phyloP scores from a whole-genome alignment of 352 stramenopile genomes.

The Phytopythium montanum region DNA sequence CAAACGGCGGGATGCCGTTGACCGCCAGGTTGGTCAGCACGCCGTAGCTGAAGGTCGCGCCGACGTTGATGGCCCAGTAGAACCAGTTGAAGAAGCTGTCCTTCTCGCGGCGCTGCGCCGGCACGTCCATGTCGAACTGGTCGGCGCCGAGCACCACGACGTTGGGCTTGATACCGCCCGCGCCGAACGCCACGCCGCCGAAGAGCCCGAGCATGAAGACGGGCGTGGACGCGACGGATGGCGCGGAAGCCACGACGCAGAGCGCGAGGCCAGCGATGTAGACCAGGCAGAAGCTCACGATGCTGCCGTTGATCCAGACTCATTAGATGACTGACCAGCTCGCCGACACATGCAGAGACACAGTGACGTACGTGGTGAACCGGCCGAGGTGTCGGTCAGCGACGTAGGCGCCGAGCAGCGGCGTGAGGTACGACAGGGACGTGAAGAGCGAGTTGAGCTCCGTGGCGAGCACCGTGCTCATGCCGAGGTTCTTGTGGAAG shows the following conservation, averaged over 20 bases:
- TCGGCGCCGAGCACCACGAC: conserved; percentile 75
- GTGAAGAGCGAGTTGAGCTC: conserved; percentile 87
- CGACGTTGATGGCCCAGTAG: conserved; percentile 93
- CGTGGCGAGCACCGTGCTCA: conserved; percentile 76
- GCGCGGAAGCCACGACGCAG: conserved; percentile 60
- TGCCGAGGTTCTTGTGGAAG: conserved; percentile 82
- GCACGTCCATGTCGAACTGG: conserved; percentile 77
- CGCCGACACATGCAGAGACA: no score
- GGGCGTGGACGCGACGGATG: conserved; percentile 49
- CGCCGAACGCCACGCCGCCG: conserved; percentile 65
- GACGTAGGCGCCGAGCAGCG: conserved; percentile 77
- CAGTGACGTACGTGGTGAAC: conserved; percentile 55
- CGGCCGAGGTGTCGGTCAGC: conserved; percentile 75
- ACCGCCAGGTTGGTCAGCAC: conserved; percentile 89
- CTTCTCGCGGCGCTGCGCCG: conserved; percentile 66
- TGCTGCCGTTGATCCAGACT: conserved; percentile 17
- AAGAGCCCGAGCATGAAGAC: conserved; percentile 85
- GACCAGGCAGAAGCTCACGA: conserved; percentile 68
- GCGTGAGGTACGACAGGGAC: conserved; percentile 82
- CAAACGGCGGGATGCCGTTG: conserved; percentile 83
- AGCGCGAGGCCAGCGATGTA: conserved; percentile 71
- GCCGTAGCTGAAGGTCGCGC: conserved; percentile 88
- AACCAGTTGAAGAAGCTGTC: conserved; percentile 94
- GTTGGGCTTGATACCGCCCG: conserved; percentile 74
- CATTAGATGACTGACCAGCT: neutral